Conservation (phyloP, 2,329 filamentous ascomycete species). For the Davidsoniella virescens region DNA sequence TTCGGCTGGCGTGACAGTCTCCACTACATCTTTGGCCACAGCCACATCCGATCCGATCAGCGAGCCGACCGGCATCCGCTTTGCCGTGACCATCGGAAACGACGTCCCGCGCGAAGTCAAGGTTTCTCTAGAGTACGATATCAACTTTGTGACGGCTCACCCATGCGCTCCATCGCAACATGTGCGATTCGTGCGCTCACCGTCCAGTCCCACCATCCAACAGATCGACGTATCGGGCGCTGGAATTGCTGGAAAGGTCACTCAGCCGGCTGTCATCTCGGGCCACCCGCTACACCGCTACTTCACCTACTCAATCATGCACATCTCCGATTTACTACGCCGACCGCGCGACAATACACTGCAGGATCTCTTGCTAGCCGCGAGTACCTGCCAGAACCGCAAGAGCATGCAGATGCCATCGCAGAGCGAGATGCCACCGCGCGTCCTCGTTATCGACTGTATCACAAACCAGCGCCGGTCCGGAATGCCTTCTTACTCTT, state of each 20-base stretch:
- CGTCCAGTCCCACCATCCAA: conserved; percentile 42
- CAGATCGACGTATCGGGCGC: conserved; percentile 36
- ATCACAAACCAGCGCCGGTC: conserved; percentile 34
- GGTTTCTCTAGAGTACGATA: conserved; percentile 36
- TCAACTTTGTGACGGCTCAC: conserved; percentile 50
- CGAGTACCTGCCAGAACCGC: conserved; percentile 19
- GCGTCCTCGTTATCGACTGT: conserved; percentile 47
- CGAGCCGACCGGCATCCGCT: conserved; percentile 22
- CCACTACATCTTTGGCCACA: conserved; percentile 14
- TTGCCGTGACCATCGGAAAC: conserved; percentile 21
- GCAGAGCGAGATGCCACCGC: conserved; percentile 19
- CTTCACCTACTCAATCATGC: conserved; percentile 43
- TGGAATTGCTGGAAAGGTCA: conserved; percentile 25
- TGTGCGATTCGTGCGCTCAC: conserved; percentile 41
- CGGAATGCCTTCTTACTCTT: conserved; percentile 19
- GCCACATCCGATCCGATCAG: conserved; percentile 17
- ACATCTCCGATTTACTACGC: conserved; percentile 39
- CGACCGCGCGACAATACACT: conserved; percentile 28
- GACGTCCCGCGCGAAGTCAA: conserved; percentile 16
- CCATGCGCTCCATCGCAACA: conserved; percentile 43
- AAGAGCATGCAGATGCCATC: conserved; percentile 17
- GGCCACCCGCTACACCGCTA: conserved; percentile 48
- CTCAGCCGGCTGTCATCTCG: conserved; percentile 32
- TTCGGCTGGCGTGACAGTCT: conserved; percentile 15
- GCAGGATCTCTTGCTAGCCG: conserved; percentile 27